Percentiles rank a stretch among this genome's conserved stretches.
phyloP scores from a whole-genome alignment of 306 rosid species.

The Trifolium dubium region DNA sequence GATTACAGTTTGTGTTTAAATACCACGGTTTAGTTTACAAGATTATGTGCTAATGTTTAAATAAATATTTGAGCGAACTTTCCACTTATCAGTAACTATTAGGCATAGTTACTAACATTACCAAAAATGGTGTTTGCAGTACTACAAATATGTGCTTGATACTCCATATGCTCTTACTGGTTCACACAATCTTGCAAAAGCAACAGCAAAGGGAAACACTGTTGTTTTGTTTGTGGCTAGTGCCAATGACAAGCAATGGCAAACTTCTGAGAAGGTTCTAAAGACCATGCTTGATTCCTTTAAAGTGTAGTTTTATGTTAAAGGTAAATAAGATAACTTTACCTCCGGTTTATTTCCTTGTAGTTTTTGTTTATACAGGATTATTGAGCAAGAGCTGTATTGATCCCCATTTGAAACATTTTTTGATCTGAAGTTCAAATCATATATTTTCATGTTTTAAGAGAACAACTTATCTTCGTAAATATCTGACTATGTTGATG shows the following conservation, averaged over 20 bases:
- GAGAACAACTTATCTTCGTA: constrained; percentile 31
- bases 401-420: constrained; percentile 7
- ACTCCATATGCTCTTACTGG: constrained; percentile 94
- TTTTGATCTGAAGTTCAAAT: constrained; percentile 28
- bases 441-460: constrained; percentile 19
- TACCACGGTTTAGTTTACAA: too few species aligned
- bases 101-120: constrained; percentile 22
- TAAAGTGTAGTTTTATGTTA: constrained; percentile 55
- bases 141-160: constrained; percentile 84
- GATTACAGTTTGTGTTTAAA: too few species aligned
- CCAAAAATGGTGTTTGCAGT: constrained; percentile 56
- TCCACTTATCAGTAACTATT: not conserved
- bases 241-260: constrained; percentile 96
- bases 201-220: constrained; percentile 96
- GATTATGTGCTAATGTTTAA: too few species aligned
- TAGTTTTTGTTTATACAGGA: constrained; percentile 32
- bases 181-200: constrained; percentile 93
- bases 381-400: constrained; percentile 29
- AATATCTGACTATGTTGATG: constrained; percentile 18
- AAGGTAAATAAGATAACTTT: constrained; percentile 39
- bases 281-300: constrained; percentile 92
- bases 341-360: constrained; percentile 34
- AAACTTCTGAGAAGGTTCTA: constrained; percentile 65
- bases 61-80: not conserved
- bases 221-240: constrained; percentile 89